These are phyloP conservation scores for Vararia minispora DNA, from an alignment of 768 basidiomycete species.

Conservation along the genomic window DNA sequence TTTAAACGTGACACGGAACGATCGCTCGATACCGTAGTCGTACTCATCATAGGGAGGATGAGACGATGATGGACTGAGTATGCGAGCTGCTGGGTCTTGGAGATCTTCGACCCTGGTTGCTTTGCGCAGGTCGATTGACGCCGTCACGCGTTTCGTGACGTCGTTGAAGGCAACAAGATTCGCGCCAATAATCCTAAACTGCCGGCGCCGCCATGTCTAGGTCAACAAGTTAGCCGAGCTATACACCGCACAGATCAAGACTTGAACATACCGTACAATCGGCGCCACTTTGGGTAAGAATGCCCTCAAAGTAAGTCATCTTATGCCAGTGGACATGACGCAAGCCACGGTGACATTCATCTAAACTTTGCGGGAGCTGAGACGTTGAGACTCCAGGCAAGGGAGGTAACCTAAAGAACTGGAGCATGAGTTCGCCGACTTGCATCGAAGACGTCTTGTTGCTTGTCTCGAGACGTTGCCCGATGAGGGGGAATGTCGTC, in stretches of 20 bases:
- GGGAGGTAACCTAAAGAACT: slow-evolving; percentile 84
- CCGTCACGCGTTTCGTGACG: slow-evolving; percentile 80
- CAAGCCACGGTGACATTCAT: slow-evolving; percentile 84
- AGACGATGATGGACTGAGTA: slow-evolving; percentile 34
- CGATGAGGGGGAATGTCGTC: slow-evolving; percentile 71
- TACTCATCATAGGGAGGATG: slow-evolving; percentile 37
- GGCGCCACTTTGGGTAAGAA: slow-evolving; percentile 86
- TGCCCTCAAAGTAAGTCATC: slow-evolving; percentile 87
- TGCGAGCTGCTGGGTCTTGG: slow-evolving; percentile 40
- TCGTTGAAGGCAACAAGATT: slow-evolving; percentile 87
- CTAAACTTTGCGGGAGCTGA: slow-evolving; percentile 82
- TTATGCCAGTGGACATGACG: slow-evolving; percentile 91
- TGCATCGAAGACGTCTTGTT: slow-evolving; percentile 53
- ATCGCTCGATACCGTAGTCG: slow-evolving; percentile 67
- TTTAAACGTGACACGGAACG: slow-evolving; percentile 77
- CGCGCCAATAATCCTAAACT: slow-evolving; percentile 74
- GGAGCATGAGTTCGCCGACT: slow-evolving; percentile 81
- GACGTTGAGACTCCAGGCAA: slow-evolving; percentile 71
- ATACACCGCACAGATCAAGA: not conserved
- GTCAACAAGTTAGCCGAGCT: slow-evolving; percentile 2
- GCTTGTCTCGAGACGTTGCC: slow-evolving; percentile 50
- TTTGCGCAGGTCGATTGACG: slow-evolving; percentile 86
- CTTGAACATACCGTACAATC: slow-evolving; percentile 70
- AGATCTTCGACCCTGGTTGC: slow-evolving; percentile 71
- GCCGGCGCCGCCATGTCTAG: slow-evolving; percentile 75